Conservation (phyloP, 495 filamentous ascomycete species). For the Aspergillus coremiiformis region DNA sequence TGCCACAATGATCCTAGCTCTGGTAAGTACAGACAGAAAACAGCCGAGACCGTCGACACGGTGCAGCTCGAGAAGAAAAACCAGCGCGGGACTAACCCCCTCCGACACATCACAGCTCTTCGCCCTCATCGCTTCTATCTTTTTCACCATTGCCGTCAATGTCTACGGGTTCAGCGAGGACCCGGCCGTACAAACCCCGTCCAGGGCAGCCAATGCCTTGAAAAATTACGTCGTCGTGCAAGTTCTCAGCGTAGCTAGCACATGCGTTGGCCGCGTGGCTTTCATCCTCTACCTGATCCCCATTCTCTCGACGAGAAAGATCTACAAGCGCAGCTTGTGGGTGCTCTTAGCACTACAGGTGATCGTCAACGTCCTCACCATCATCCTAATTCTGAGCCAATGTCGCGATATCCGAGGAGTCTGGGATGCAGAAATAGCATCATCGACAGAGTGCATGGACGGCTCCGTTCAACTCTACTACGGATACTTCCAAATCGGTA, state of each 20-base stretch:
- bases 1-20: not conserved
- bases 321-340: conserved; percentile 30
- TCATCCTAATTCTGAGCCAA: conserved; percentile 33
- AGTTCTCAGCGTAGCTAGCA: conserved; percentile 10
- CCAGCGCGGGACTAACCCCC: too few species aligned
- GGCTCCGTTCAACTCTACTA: conserved; percentile 31
- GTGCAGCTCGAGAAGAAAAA: too few species aligned
- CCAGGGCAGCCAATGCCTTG: not conserved
- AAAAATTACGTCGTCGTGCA: not conserved
- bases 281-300: conserved; percentile 34
- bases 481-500: conserved; percentile 34
- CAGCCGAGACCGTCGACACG: too few species aligned
- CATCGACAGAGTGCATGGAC: conserved; percentile 25
- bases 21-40: too few species aligned
- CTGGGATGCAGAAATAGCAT: conserved; percentile 28
- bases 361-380: conserved; percentile 20
- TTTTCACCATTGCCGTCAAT: not conserved
- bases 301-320: conserved; percentile 27
- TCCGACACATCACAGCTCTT: not conserved
- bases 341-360: conserved; percentile 19
- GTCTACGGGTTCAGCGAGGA: not conserved
- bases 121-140: not conserved
- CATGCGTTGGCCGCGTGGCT: conserved; percentile 24
- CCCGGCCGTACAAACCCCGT: too few species aligned
- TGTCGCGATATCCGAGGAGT: conserved; percentile 30